These are phyloP conservation scores for Aspergillus aculeatus DNA, from an alignment of 2,329 filamentous ascomycete genomes.

Conservation along the genomic window DNA sequence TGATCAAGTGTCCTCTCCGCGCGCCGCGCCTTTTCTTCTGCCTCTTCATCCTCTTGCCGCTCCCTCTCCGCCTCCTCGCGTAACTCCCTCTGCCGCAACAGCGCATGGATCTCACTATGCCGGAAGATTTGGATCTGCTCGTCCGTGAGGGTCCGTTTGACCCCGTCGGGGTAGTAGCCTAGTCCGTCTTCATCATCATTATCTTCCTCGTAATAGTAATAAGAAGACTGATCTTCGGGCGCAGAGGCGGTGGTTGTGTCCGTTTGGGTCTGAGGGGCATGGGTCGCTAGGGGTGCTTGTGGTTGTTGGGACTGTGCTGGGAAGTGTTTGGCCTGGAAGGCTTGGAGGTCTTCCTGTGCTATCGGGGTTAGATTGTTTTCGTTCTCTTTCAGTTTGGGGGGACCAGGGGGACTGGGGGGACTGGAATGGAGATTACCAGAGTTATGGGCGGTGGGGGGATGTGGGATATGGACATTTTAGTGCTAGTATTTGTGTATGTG, in stretches of 20 bases:
- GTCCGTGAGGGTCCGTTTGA: slow-evolving; percentile 85
- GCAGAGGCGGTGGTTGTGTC: neutral
- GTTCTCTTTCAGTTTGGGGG: neutral
- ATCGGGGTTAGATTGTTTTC: neutral
- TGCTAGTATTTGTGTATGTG: neutral
- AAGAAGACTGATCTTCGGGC: neutral
- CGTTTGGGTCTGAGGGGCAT: neutral
- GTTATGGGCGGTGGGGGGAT: neutral
- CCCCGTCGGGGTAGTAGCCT: slow-evolving; percentile 82
- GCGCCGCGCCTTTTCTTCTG: neutral
- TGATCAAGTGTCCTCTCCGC: neutral
- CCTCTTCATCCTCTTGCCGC: slow-evolving; percentile 10
- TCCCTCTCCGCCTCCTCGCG: slow-evolving; percentile 29
- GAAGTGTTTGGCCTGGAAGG: slow-evolving; percentile 64
- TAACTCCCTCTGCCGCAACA: slow-evolving; percentile 56
- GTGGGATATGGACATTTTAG: neutral
- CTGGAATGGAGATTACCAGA: neutral
- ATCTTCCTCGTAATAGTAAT: slow-evolving; percentile 13
- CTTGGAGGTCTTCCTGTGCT: slow-evolving; percentile 57
- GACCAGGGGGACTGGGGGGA: too few species aligned
- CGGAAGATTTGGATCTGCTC: slow-evolving; percentile 88
- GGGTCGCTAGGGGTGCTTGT: neutral
- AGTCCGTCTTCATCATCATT: slow-evolving; percentile 63
- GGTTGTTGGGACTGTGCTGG: too few species aligned
- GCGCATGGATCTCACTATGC: slow-evolving; percentile 76